Evolutionary conservation across 1,284 basidiomycete species (phyloP).

Genomic region (Trichosporon faecale): DNA sequence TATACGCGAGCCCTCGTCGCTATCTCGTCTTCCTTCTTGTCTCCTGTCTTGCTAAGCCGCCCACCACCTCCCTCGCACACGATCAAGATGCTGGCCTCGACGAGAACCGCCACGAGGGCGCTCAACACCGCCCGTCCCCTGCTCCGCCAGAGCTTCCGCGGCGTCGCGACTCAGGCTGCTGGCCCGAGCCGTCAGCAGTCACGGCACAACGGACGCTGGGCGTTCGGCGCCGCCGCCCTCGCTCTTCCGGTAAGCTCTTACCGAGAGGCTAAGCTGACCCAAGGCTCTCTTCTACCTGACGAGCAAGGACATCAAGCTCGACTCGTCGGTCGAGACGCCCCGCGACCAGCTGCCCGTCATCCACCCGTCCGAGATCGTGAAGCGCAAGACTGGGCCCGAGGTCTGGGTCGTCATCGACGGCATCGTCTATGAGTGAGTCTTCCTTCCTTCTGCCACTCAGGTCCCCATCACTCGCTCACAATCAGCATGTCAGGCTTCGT

Average conservation of each 20-base stretch:
- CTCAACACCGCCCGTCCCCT: not conserved
- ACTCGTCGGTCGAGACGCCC: not conserved
- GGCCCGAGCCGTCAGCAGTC: not conserved
- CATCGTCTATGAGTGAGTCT: constrained; percentile 46
- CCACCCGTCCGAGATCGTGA: constrained; percentile 36
- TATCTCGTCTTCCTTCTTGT: not conserved
- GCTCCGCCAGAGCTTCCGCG: not conserved
- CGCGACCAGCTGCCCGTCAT: constrained; percentile 20
- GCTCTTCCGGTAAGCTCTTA: constrained; percentile 14
- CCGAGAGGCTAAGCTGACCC: not conserved
- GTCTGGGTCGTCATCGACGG: constrained; percentile 50
- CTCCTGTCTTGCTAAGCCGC: not conserved
- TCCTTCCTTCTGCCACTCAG: too few species aligned
- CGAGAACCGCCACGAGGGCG: not conserved
- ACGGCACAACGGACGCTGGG: not conserved
- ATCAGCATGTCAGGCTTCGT: constrained; percentile 45
- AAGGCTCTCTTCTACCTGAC: constrained; percentile 17
- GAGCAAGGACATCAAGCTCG: constrained; percentile 10
- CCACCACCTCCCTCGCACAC: not conserved
- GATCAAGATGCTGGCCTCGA: constrained; percentile 1
- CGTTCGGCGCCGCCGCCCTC: constrained; percentile 10
- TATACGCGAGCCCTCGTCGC: too few species aligned
- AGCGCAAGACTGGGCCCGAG: constrained; percentile 34
- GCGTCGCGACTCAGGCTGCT: not conserved
- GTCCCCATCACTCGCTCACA: too few species aligned